These are phyloP conservation scores for Trichoderma pleuroti DNA, from an alignment of 2,329 filamentous ascomycete species.

Conservation along the genomic window DNA sequence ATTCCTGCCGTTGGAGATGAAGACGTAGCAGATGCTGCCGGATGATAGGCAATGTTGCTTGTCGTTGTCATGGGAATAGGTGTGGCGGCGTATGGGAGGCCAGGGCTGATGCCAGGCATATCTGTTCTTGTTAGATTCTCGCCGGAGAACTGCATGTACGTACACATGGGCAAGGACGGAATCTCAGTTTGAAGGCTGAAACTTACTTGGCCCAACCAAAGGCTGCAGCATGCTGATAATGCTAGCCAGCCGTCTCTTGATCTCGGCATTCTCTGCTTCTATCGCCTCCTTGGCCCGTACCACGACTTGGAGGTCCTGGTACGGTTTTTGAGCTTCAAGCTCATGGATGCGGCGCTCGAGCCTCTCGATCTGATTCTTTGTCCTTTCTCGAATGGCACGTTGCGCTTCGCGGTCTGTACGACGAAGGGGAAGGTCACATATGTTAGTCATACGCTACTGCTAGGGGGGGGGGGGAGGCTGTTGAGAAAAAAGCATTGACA, in stretches of 20 bases:
- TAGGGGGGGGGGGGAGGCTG: not conserved
- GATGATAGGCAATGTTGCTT: conserved; percentile 22
- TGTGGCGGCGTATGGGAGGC: conserved; percentile 27
- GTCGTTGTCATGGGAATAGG: conserved; percentile 23
- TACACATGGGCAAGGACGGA: not conserved
- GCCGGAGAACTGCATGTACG: not conserved
- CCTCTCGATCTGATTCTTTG: conserved; percentile 72
- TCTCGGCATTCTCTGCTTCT: conserved; percentile 75
- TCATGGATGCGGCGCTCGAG: conserved; percentile 71
- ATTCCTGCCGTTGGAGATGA: not conserved
- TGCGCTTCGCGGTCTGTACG: conserved; percentile 75
- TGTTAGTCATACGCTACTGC: not conserved
- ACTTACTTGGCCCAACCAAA: conserved; percentile 40
- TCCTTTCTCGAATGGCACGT: conserved; percentile 77
- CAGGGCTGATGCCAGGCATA: conserved; percentile 33
- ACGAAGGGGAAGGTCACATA: conserved; percentile 10
- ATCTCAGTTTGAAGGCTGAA: not conserved
- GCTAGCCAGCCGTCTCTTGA: conserved; percentile 63
- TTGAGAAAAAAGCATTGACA: not conserved
- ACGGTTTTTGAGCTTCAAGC: conserved; percentile 74
- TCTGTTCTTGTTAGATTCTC: not conserved
- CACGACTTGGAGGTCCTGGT: conserved; percentile 75
- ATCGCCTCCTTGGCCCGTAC: conserved; percentile 72
- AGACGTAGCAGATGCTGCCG: not conserved
- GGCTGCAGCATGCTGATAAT: conserved; percentile 64